These are phyloP conservation scores for Nowakowskiella sp. DNA, from an alignment of 192 early-diverging fungal genomes.

Conservation along the genomic window DNA sequence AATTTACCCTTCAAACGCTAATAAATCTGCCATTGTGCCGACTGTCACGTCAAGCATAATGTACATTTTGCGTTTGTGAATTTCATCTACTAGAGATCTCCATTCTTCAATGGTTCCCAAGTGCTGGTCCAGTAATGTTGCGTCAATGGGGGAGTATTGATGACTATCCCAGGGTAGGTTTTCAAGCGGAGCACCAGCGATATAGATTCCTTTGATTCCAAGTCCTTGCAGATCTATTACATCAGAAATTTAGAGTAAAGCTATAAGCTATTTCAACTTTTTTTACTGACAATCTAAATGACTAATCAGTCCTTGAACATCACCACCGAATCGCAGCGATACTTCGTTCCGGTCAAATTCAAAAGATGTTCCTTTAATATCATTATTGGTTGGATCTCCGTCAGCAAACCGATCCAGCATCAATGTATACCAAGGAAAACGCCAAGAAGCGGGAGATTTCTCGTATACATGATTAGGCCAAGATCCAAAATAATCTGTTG, in stretches of 20 bases:
- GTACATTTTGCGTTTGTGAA: constrained; percentile 5
- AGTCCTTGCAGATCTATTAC: not conserved
- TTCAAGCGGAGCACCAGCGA: constrained; percentile 1
- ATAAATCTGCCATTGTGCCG: constrained; percentile 1
- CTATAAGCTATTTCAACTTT: no score
- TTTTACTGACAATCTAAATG: constrained; percentile 1
- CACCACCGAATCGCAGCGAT: constrained; percentile 2
- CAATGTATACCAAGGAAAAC: constrained; percentile 4
- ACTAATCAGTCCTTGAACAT: not conserved
- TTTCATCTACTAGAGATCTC: not conserved
- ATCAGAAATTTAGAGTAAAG: no score
- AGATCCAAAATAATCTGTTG: no score
- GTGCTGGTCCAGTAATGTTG: constrained; percentile 3
- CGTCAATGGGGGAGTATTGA: constrained; percentile 3
- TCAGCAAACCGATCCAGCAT: constrained; percentile 11
- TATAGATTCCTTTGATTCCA: constrained; percentile 5
- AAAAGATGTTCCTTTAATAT: not conserved
- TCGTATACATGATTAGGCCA: not conserved
- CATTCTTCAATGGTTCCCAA: constrained; percentile 7
- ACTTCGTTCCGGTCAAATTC: not conserved
- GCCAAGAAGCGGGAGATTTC: not conserved
- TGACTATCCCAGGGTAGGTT: constrained; percentile 2
- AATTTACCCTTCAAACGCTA: constrained; percentile 5
- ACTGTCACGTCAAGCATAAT: constrained; percentile 5
- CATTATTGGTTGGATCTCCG: constrained; percentile 7